These are phyloP conservation scores for Candida palmyrensis DNA, from an alignment of 805 yeast species.

Conservation along the genomic window DNA sequence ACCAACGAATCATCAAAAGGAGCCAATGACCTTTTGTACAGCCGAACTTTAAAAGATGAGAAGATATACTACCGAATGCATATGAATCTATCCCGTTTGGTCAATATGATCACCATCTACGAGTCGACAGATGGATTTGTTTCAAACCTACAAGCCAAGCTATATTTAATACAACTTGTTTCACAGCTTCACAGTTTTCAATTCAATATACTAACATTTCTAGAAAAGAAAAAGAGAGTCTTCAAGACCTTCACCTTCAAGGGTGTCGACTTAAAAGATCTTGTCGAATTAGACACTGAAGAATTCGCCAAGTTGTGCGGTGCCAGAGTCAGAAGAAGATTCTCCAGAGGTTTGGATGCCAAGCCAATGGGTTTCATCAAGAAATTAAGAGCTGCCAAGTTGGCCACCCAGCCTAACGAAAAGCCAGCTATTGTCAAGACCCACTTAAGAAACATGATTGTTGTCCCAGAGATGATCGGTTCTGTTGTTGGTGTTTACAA, in stretches of 20 bases:
- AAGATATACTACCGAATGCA: too few relatives aligned
- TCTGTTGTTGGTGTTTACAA: constrained; percentile 98
- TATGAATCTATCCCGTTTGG: too few relatives aligned
- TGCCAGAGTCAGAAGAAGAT: constrained; percentile 99
- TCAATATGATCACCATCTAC: too few relatives aligned
- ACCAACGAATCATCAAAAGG: too few relatives aligned
- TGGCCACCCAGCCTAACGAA: constrained; percentile 84
- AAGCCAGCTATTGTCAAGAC: constrained; percentile 98
- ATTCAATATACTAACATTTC: constrained; percentile 13
- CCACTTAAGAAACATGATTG: constrained; percentile 97
- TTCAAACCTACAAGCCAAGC: too few relatives aligned
- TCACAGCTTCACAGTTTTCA: neutral
- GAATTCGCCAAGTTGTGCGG: constrained; percentile 95
- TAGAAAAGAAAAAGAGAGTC: constrained; percentile 75
- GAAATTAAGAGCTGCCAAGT: constrained; percentile 96
- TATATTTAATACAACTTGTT: too few relatives aligned
- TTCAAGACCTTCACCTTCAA: constrained; percentile 97
- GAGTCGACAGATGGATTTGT: too few relatives aligned
- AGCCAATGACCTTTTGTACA: too few relatives aligned
- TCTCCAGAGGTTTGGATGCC: constrained; percentile 93
- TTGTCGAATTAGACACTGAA: constrained; percentile 91
- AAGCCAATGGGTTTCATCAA: constrained; percentile 94
- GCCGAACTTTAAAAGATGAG: too few relatives aligned
- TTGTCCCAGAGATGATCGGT: constrained; percentile 99
- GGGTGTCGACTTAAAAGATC: constrained; percentile 95